Evolutionary conservation across 2,329 filamentous ascomycete species (phyloP), one percentile per base, ranked within the genome.

Genomic region (Pestalotiopsis fici): DNA sequence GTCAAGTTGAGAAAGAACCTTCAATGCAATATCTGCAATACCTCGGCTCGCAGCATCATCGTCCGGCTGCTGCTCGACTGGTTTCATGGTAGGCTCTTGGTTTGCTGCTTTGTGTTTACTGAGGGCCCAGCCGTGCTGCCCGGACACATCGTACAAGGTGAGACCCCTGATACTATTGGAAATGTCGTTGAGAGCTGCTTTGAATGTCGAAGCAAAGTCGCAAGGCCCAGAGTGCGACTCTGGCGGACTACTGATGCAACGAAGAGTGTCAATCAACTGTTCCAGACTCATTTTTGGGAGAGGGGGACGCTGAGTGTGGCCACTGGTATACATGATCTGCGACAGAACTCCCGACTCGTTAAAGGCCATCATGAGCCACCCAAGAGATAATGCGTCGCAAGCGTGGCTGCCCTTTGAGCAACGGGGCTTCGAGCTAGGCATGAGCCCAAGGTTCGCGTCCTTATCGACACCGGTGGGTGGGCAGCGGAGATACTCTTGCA

Each of bases 331-430:
- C 72, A 85, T 73, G 4, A 86, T 76, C 4, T 77, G 79, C 2
- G 79, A 75, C 2, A 86, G 71, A 1, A 87, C 74, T 55, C 80
- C 79, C 64, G 86, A 76, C 69, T 87, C 83, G 63, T 83, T 82
- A 65, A 83, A 84, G 0, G 82, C 76, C n/a, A 86, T 77, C 81
- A 87, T 85, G 39, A 86, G 71, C 84, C 85, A 88, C 3, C 86
- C 86, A 0, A 88, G 77, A 65, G 85, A 87, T 0, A 81, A 81
- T 0, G 85, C 84, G 69, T 88, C 86, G 65, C 86, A 88, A 71
- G 78, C 76, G 65, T 83, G 84, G 65, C 80, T 84, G 0, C 83
- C 83, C 66, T 80, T 84, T 18, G 84, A 83, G 66, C 86, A 88
- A 39, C 85, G 79, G 3, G 84, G 79, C 0, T 73, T 77, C 37